Base-by-base conservation (phyloP, 768 basidiomycete genomes). In the Dacryopinax spathularia region DNA sequence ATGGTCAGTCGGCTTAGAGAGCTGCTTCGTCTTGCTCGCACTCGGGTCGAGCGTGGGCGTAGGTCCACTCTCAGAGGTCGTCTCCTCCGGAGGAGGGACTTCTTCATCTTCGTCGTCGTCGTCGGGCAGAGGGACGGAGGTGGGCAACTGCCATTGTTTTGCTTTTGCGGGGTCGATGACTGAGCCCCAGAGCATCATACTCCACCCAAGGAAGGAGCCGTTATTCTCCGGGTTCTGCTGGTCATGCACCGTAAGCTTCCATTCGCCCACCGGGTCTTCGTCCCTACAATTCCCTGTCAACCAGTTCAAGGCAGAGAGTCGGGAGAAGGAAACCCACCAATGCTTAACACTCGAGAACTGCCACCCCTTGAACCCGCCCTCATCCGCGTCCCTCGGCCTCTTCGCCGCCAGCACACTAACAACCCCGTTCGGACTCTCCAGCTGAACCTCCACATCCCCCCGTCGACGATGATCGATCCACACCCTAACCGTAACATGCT, bases 271-370 rank as follows among this genome's bases (percentile, higher is more conserved):
- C 0, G 93, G 89, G 73, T 89, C 79, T 75, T 99, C 96, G 36
- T 89, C 93, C 95, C 95, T 97, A 66, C 27, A 12, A 13, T 6
- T 13, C 10, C 12, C n/a, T n/a, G n/a, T n/a, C n/a, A 33, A 2
- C 0, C 22, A 2, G 43, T 10, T 36, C 12, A 22, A n/a, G n/a
- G n/a, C 15, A 34, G 61, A 22, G 37, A 0, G 20, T 44, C 13
- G 59, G 36, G 64, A 12, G 25, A 67, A 34, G 64, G 36, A 48
- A 16, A 75, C 84, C 73, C 64, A 94, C 95, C 96, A 99, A 70
- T 99, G 96, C 74, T 99, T 99, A 63, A 98, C 82, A 33, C 84
- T 84, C 93, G 97, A 98, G 73, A 99, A 99, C n/a, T 81, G 86
- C 96, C 96, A 99, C 0, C 91, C 94, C n/a, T 83, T 83, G 72